Percentiles rank a stretch among this genome's conserved stretches.
These are phyloP conservation scores for Sodiomyces alkalinus DNA, from an alignment of 2,329 filamentous ascomycete species.

Conservation along the genomic window DNA sequence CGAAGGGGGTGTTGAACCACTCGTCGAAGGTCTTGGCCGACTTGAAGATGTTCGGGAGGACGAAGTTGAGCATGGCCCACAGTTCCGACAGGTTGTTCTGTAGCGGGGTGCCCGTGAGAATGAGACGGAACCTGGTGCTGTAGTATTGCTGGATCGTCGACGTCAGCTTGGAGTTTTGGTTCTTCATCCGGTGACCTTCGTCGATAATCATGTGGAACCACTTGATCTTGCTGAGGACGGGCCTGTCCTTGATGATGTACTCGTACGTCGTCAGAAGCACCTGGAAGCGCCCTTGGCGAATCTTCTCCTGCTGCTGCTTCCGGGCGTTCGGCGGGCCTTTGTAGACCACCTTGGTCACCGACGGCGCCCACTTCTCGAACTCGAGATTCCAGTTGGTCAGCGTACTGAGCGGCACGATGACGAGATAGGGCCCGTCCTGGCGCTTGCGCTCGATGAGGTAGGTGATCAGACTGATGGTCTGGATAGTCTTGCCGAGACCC, in stretches of 20 bases:
- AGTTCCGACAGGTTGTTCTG: conserved; percentile 95
- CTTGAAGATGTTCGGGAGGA: conserved; percentile 96
- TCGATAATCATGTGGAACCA: conserved; percentile 99
- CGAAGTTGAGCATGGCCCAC: conserved; percentile 98
- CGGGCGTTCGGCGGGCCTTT: conserved; percentile 83
- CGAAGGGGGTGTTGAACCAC: conserved; percentile 99
- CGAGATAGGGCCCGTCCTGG: conserved; percentile 81
- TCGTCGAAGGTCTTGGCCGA: conserved; percentile 98
- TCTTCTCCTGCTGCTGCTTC: conserved; percentile 84
- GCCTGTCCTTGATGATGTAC: conserved; percentile 98
- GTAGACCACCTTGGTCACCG: conserved; percentile 77
- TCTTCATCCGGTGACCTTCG: conserved; percentile 99
- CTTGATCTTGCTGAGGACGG: conserved; percentile 92
- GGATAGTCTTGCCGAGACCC: conserved; percentile 99
- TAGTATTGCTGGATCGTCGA: conserved; percentile 93
- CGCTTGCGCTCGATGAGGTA: conserved; percentile 94
- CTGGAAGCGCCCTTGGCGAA: conserved; percentile 90
- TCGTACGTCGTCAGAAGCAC: conserved; percentile 96
- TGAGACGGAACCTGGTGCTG: conserved; percentile 83
- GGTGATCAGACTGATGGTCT: conserved; percentile 94
- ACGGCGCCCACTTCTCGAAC: conserved; percentile 97
- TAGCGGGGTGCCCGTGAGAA: conserved; percentile 90
- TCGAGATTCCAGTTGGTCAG: conserved; percentile 98
- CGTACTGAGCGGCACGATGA: conserved; percentile 93
- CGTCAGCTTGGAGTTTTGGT: conserved; percentile 88